Evolutionary conservation across 2,329 filamentous ascomycete genomes (phyloP).

Genomic region (Pseudogymnoascus sp.): DNA sequence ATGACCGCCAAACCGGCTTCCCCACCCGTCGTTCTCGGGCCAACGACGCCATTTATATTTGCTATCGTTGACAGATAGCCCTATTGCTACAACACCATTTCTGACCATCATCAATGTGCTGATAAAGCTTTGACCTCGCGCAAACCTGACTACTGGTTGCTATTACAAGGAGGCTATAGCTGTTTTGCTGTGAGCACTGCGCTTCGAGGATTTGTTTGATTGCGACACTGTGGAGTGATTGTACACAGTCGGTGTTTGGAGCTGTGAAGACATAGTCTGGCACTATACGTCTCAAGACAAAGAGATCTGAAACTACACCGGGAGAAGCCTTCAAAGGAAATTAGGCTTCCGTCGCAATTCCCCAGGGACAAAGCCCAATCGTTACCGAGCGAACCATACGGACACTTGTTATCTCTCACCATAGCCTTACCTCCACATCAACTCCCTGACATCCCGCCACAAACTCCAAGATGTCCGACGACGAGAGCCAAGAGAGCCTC

Average conservation of each 20-base stretch:
- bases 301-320: neutral
- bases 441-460: neutral
- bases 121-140: neutral
- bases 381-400: neutral
- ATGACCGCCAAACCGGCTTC: neutral
- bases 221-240: constrained; percentile 1
- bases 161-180: neutral
- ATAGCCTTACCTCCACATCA: neutral
- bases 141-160: neutral
- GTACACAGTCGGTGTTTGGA: neutral
- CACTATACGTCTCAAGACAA: neutral
- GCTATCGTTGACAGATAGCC: neutral
- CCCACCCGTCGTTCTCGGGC: neutral
- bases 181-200: neutral
- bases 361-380: neutral
- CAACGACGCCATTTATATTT: neutral
- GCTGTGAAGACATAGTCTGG: neutral
- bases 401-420: neutral
- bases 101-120: neutral
- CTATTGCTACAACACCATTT: neutral
- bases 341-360: neutral
- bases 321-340: neutral
- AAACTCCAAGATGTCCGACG: neutral
- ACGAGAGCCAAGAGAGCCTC: constrained; percentile 40
- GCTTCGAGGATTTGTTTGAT: neutral